Evolutionary conservation across 2,329 filamentous ascomycete species (phyloP), one percentile per base, ranked within the genome.

Genomic region (Venturia asperata): DNA sequence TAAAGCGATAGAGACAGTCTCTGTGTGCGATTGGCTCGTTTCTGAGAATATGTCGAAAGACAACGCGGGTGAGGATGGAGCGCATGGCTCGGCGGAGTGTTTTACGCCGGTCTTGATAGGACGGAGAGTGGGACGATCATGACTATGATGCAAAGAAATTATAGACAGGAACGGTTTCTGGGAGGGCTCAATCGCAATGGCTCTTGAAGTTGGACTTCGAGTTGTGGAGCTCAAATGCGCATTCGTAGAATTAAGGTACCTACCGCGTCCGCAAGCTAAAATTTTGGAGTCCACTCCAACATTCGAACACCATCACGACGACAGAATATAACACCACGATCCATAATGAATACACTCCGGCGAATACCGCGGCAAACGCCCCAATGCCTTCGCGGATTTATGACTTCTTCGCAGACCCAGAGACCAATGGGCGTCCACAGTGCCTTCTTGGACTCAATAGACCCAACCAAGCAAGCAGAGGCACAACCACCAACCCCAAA

Each of bases 1-100:
- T 64, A 65, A 72, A 62, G 19, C 74, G 74, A 63, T 74, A 72
- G 34, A 78, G 69, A 67, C 78, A 80, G 71, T 76, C 78, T 69
- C 78, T 78, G 71, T 77, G 75, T 56, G 78, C 67, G 39, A 80
- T 75, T 61, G 77, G 76, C 68, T 82, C 77, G 72, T 81, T 80
- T 72, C 80, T 79, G 66, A 84, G 75, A 69, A 87, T 76, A 70
- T 80, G 79, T 70, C 82, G 81, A 74, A 85, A 85, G 69, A 86
- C 82, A 74, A 80, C 77, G 73, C 83, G 83, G 67, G 83, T 84
- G 71, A 87, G 77, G 69, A 85, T 82, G 68, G 84, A 85, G 65
- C 81, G 81, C 60, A 61, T 61, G 34, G 60, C 60, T 61, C 6
- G 17, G 52, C 17, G 30, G 52, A 27, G 30, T 34, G 27, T 3